These are phyloP conservation scores for Hsuehochloa calcarea DNA, from an alignment of 176 grass and related monocot genomes.

Conservation along the genomic window DNA sequence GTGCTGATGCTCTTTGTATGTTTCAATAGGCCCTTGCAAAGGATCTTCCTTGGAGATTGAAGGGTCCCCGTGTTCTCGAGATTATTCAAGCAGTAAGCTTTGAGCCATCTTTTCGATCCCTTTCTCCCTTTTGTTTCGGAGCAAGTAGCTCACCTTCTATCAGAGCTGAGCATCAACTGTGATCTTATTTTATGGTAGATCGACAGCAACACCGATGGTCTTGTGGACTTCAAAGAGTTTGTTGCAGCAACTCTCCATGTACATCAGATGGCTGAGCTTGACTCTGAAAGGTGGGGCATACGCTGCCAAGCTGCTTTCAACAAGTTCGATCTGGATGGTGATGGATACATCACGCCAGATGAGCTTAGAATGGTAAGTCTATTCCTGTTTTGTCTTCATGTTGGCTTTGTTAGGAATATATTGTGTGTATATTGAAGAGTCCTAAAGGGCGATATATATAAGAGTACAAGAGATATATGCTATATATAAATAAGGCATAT, in stretches of 20 bases:
- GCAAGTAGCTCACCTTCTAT: neutral
- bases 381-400: constrained; percentile 34
- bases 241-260: constrained; percentile 92
- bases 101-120: neutral
- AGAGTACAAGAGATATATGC: no score
- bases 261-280: constrained; percentile 95
- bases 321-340: constrained; percentile 94
- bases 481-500: no score
- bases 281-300: constrained; percentile 76
- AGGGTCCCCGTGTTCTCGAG: constrained; percentile 80
- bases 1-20: constrained; percentile 28
- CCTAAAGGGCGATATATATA: no score
- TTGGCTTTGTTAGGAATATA: no score
- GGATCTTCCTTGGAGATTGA: constrained; percentile 97
- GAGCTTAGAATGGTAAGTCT: constrained; percentile 91
- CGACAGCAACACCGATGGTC: constrained; percentile 94
- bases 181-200: constrained; percentile 49
- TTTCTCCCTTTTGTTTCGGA: neutral
- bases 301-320: constrained; percentile 89
- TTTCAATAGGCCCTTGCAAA: constrained; percentile 81
- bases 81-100: constrained; percentile 87
- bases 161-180: constrained; percentile 29
- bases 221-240: constrained; percentile 96
- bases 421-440: no score
- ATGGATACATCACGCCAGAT: constrained; percentile 96